Evolutionary conservation across 1,284 basidiomycete species (phyloP), one percentile per base, ranked within the genome.

Genomic region (Cryptococcus deneoformans): DNA sequence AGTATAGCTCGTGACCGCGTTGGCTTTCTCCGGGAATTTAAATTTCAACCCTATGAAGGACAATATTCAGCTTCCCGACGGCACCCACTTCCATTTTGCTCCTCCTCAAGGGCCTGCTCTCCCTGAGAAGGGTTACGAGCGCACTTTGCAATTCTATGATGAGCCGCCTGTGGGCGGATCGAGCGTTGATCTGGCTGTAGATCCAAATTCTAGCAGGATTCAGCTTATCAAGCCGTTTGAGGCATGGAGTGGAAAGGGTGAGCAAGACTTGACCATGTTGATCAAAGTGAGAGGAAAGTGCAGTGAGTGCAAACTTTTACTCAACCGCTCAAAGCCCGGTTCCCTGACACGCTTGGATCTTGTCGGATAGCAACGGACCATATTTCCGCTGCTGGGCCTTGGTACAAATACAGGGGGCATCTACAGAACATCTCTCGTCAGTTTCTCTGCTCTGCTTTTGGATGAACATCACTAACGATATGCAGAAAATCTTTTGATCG

Each of bases 381-480:
- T 75, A 97, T 97, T 58, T 92, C 89, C 44, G 93, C 94, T 50
- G 94, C 93, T 37, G 93, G 93, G 1, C 89, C 92, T 43, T 99
- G 96, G 96, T 80, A 99, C 64, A 98, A 98, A 81, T 99, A 96
- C 82, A 99, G 79, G 68, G 68, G 94, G 0, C 94, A 99, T 79
- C 81, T 99, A 45, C 89, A 87, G 46, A 97, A 98, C 77, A 93
- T 98, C 60, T 93, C 94, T 1, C 92, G 20, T 20, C 20, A 20
- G 20, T 20, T 20, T 20, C 20, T 20, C 20, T 20, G 20, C 20
- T 20, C 20, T 20, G 20, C 20, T 20, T 20, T 20, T 20, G 20
- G 20, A 20, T 20, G 20, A 20, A 20, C 20, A 20, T 20, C 20
- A 20, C 20, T 20, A 20, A 20, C 20, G 20, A 20, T 20, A 20